These are phyloP conservation scores for Globisporangium paroecandrum DNA, from an alignment of 352 stramenopile species.

Conservation along the genomic window DNA sequence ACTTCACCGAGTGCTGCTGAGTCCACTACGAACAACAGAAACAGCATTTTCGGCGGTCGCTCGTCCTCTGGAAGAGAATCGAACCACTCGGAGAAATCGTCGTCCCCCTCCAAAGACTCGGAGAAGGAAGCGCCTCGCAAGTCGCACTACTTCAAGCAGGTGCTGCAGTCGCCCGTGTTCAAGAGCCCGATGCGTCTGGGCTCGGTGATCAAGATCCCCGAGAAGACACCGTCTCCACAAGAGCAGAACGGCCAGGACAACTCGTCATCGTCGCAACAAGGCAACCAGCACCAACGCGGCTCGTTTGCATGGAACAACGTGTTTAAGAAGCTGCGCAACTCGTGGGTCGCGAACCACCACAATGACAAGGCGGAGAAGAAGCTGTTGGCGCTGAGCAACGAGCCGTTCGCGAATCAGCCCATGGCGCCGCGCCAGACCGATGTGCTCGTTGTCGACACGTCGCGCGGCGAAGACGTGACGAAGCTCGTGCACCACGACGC, in stretches of 20 bases:
- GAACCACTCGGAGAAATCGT: conserved; percentile 14
- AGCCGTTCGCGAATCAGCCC: conserved; percentile 50
- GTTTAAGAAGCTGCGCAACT: conserved; percentile 78
- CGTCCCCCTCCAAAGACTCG: conserved; percentile 18
- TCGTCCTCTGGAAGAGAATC: conserved; percentile 9
- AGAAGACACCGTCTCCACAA: conserved; percentile 45
- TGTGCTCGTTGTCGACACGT: conserved; percentile 76
- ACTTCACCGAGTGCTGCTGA: conserved; percentile 18
- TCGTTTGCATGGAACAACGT: conserved; percentile 81
- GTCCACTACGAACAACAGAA: conserved; percentile 7
- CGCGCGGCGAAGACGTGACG: conserved; percentile 78
- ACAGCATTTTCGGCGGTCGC: conserved; percentile 11
- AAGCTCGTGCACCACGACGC: conserved; percentile 74
- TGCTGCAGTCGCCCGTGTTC: conserved; percentile 82
- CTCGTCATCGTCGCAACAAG: conserved; percentile 8
- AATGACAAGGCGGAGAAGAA: conserved; percentile 67
- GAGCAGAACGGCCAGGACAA: conserved; percentile 25
- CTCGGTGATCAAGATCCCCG: conserved; percentile 62
- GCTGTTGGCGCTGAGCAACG: conserved; percentile 65
- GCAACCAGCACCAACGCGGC: conserved; percentile 25
- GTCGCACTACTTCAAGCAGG: conserved; percentile 84
- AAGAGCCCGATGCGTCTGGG: conserved; percentile 74
- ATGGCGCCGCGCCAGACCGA: conserved; percentile 53
- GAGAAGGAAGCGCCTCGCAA: conserved; percentile 43
- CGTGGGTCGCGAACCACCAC: conserved; percentile 60